Conservation (phyloP, 805 yeast species). For the Pachysolen tannophilus region DNA sequence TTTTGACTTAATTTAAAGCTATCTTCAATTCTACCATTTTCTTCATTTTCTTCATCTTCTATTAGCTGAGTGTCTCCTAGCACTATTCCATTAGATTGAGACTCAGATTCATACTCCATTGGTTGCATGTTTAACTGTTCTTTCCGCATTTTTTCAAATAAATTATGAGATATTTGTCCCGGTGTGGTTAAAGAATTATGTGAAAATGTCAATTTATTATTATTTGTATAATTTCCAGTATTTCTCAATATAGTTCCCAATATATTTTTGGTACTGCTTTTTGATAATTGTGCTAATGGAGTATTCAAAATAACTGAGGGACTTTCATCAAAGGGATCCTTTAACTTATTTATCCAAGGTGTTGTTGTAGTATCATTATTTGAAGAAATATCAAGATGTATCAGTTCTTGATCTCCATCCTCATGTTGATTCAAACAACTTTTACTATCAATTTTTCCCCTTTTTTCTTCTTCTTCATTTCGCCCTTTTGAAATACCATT, state of each 20-base stretch:
- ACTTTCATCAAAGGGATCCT: background rate
- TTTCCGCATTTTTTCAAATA: slow-evolving; percentile 2
- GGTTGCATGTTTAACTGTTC: slow-evolving; percentile 1
- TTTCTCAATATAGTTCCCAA: background rate
- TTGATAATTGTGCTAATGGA: background rate
- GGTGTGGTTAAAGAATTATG: no score
- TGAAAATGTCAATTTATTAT: background rate
- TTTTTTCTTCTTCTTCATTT: no score
- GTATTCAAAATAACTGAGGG: background rate
- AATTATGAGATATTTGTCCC: slow-evolving; percentile 1
- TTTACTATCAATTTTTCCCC: no score
- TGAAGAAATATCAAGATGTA: no score
- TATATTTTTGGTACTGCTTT: background rate
- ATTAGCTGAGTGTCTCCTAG: slow-evolving; percentile 15
- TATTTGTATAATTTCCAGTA: background rate
- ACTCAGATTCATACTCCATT: slow-evolving; percentile 5
- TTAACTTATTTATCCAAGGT: background rate
- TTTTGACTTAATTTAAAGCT: background rate
- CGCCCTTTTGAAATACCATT: no score
- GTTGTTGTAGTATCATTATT: background rate
- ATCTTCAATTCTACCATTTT: background rate
- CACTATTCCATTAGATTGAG: slow-evolving; percentile 8
- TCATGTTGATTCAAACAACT: no score
- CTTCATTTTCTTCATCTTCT: slow-evolving; percentile 1
- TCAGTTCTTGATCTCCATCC: no score